These are phyloP conservation scores for Kazachstania sp. DNA, from an alignment of 1,139 yeast species.

Conservation along the genomic window DNA sequence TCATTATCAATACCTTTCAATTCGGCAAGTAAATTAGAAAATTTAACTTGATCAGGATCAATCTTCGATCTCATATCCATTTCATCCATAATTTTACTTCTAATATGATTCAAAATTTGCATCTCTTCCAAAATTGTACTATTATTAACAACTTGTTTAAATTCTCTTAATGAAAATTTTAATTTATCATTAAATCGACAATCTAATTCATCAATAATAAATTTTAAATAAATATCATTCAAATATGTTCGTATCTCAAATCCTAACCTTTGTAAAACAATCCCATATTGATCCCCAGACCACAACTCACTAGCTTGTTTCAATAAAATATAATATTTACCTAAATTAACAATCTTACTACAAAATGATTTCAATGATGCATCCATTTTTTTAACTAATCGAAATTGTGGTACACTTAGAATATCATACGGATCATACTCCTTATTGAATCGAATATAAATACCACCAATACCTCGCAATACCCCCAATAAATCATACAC, in stretches of 20 bases:
- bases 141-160: conserved; percentile 35
- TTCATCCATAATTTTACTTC: conserved; percentile 19
- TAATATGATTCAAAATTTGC: conserved; percentile 20
- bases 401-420: conserved; percentile 48
- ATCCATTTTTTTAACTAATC: conserved; percentile 64
- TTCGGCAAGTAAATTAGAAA: conserved; percentile 28
- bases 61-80: conserved; percentile 20
- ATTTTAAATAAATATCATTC: conserved; percentile 38
- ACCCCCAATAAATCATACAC: conserved; percentile 63
- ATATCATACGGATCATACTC: conserved; percentile 40
- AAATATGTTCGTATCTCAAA: conserved; percentile 46
- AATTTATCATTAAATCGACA: conserved; percentile 40
- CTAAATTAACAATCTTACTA: conserved; percentile 50
- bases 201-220: conserved; percentile 46
- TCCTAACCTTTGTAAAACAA: conserved; percentile 67
- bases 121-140: conserved; percentile 20
- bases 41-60: conserved; percentile 26
- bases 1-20: conserved; percentile 12
- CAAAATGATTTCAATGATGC: conserved; percentile 68
- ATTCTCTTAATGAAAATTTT: conserved; percentile 40
- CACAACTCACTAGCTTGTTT: conserved; percentile 43
- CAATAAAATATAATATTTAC: conserved; percentile 54
- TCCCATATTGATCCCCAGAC: conserved; percentile 58
- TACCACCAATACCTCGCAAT: conserved; percentile 72
- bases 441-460: conserved; percentile 61